Base-by-base conservation (phyloP, 768 basidiomycete genomes). In the Psilocybe tampanensis region DNA sequence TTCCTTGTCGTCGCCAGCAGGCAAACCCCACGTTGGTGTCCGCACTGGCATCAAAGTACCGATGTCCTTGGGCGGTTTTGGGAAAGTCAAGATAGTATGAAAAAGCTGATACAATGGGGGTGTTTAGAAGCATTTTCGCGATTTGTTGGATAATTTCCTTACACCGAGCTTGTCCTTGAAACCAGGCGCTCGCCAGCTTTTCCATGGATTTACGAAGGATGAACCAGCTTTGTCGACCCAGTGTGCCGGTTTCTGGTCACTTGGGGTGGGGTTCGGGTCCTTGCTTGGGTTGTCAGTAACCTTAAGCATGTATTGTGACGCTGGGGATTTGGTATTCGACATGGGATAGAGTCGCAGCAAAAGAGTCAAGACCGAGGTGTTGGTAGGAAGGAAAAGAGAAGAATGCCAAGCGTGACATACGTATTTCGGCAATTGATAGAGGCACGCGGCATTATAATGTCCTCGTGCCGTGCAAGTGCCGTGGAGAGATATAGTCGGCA, bases 11-110 rank as follows among this genome's bases (percentile, higher is more conserved):
- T 42, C 49, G 23, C 19, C 42, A 8, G 26, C 45, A 29, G n/a
- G 52, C 24, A 17, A 36, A 51, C 73, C 69, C 81, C 75, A 74
- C 44, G 70, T 74, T 41, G 80, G 74, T 60, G 70, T 68, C 60
- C 71, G 67, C 54, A 79, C 66, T 9, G 68, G 69, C 44, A 75
- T 64, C 22, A 71, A 60, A 9, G 58, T 34, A 12, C 43, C 29
- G 23, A 64, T 51, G 12, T 60, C 56, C 21, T 62, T 52, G 2
- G 67, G 67, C 22, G 61, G 60, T 7, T 58, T 55, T 11, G 52
- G 59, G 23, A 60, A 60, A 18, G 54, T 29, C 22, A 50, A 9
- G 9, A 51, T 21, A 23, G 47, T 50, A 5, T 60, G 60, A n/a
- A 67, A 9, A 12, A 54, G 8, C 58, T 55, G 23, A n/a, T n/a